Base-by-base conservation (phyloP, 805 yeast species). In the Yamadazyma sp. region DNA sequence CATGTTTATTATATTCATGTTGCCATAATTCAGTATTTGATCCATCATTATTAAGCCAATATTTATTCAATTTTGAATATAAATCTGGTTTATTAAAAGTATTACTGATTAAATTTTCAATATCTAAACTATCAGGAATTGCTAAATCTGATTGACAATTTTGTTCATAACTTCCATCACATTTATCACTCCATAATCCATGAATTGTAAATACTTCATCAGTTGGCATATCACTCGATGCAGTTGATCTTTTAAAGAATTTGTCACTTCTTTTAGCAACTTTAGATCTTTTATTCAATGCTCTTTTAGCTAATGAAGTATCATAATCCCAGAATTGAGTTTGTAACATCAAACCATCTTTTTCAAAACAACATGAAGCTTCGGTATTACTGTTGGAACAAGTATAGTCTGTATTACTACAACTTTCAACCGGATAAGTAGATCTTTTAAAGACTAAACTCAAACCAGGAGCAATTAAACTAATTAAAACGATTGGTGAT, bases 1-100 rank as follows among this genome's bases (percentile, higher is more conserved):
- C 97, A 55, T 89, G 98, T 56, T 89, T 89, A 65, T 89, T 88
- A 70, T 76, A 89, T 60, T 89, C 97, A 59, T 89, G 96, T 23
- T 75, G 70, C 98, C 98, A 89, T 33, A 89, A 63, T 11, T 33
- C 30, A 11, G 24, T 14, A 30, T 31, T 27, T 5, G 70, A 55
- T 39, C 75, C 80, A 53, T 83, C 81, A 20, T 41, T 40, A 24
- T 40, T 40, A 6, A 38, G 9, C 97, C 97, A 89, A 41, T 70
- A 59, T 20, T 50, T 50, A 16, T 62, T 45, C 86, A 89, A 77
- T 39, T 70, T 69, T 1, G 60, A 57, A 30, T 82, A 64, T 31
- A 87, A 64, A 7, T 72, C 80, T 7, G 52, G 47, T 35, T 81
- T 80, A 23, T 62, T 60, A 35, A 69, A 69, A 13, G 64, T 36